Percentiles rank a stretch among this genome's conserved stretches.
Conservation (phyloP, 2,329 filamentous ascomycete genomes). For the Xylaria sp. region DNA sequence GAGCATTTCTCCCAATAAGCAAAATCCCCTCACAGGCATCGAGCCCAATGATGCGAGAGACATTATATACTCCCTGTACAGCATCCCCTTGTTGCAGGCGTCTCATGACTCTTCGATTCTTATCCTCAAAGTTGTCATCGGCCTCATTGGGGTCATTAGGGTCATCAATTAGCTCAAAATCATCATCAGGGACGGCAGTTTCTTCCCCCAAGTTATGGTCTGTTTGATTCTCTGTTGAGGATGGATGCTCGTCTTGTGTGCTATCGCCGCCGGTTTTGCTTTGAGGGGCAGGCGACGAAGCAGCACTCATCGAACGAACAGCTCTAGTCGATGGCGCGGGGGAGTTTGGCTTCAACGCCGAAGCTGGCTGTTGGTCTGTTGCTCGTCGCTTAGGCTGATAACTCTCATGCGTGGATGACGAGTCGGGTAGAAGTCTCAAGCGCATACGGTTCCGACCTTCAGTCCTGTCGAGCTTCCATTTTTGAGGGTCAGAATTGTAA, state of each 20-base stretch:
- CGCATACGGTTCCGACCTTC: slow-evolving; percentile 97
- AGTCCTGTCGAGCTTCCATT: slow-evolving; percentile 95
- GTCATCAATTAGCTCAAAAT: slow-evolving; percentile 95
- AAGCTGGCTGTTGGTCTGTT: slow-evolving; percentile 55
- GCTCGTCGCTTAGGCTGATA: slow-evolving; percentile 86
- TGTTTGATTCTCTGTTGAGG: slow-evolving; percentile 42
- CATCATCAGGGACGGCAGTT: slow-evolving; percentile 74
- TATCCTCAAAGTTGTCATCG: slow-evolving; percentile 88
- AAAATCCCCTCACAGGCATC: slow-evolving; percentile 94
- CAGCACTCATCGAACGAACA: slow-evolving; percentile 36
- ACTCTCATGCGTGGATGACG: slow-evolving; percentile 71
- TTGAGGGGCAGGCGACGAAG: slow-evolving; percentile 39
- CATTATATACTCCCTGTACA: slow-evolving; percentile 93
- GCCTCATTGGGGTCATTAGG: slow-evolving; percentile 83
- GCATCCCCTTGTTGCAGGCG: slow-evolving; percentile 89
- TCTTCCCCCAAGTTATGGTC: slow-evolving; percentile 45
- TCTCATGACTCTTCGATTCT: slow-evolving; percentile 97
- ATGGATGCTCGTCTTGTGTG: slow-evolving; percentile 37
- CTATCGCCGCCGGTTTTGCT: slow-evolving; percentile 39
- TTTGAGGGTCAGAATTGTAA: slow-evolving; percentile 69
- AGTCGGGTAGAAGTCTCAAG: slow-evolving; percentile 84
- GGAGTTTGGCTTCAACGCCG: slow-evolving; percentile 50
- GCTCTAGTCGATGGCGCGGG: slow-evolving; percentile 28
- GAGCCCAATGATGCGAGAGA: slow-evolving; percentile 91
- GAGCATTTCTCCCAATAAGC: slow-evolving; percentile 88